These are phyloP conservation scores for Aspergillus ochraceus DNA, from an alignment of 2,329 filamentous ascomycete species.

Conservation along the genomic window DNA sequence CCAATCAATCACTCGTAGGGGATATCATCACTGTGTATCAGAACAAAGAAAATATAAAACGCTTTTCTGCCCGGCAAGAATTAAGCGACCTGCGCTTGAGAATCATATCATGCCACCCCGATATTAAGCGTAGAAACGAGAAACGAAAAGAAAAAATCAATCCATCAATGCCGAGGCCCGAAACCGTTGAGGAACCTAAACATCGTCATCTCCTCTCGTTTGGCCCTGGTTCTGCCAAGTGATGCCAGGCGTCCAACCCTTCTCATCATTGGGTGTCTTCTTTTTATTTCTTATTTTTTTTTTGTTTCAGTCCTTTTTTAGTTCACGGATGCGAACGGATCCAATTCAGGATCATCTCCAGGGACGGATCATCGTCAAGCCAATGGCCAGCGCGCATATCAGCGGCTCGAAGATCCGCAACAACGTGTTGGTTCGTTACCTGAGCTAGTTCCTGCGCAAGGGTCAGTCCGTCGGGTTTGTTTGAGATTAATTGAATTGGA, in stretches of 20 bases:
- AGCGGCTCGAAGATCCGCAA: constrained; percentile 55
- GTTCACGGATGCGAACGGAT: constrained; percentile 39
- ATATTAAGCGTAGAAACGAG: constrained; percentile 4
- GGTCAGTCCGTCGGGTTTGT: neutral
- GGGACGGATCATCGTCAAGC: constrained; percentile 60
- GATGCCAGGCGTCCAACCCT: neutral
- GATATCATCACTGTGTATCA: constrained; percentile 21
- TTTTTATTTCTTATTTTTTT: neutral
- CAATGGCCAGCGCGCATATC: constrained; percentile 61
- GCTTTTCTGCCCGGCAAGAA: constrained; percentile 6
- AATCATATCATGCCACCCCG: constrained; percentile 11
- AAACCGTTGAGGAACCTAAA: neutral
- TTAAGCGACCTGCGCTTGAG: constrained; percentile 19
- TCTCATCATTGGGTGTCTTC: neutral
- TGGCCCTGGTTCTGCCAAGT: neutral
- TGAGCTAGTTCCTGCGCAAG: constrained; percentile 54
- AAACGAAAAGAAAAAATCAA: no score
- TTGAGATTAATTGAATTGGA: neutral
- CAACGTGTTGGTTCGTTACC: constrained; percentile 58
- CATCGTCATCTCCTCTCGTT: constrained; percentile 3
- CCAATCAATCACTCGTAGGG: constrained; percentile 13
- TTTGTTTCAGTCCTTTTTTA: no score
- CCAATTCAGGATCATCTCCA: constrained; percentile 52
- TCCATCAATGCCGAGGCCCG: constrained; percentile 2
- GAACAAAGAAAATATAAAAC: constrained; percentile 1